phyloP scores from a whole-genome alignment of 2,329 filamentous ascomycete genomes.

The Scleromitrula shiraiana region DNA sequence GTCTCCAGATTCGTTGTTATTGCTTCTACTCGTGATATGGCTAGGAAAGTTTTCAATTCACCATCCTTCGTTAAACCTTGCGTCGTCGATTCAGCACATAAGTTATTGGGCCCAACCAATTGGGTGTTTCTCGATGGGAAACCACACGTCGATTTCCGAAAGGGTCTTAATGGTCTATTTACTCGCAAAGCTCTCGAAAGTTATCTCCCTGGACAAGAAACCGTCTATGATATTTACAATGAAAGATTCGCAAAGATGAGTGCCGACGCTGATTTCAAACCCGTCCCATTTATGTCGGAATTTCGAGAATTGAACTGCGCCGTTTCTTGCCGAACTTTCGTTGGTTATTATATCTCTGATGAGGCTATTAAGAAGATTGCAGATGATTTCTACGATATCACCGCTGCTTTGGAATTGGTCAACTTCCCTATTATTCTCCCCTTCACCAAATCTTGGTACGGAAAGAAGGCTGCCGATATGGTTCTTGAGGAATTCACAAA shows the following conservation, averaged over 20 bases:
- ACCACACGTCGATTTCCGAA: slow-evolving; percentile 92
- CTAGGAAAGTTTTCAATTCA: slow-evolving; percentile 94
- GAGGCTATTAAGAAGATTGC: slow-evolving; percentile 88
- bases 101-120: slow-evolving; percentile 84
- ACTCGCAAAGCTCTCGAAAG: slow-evolving; percentile 79
- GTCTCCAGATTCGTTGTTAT: slow-evolving; percentile 85
- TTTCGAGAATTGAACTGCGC: slow-evolving; percentile 95
- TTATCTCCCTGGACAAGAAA: slow-evolving; percentile 89
- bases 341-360: slow-evolving; percentile 89
- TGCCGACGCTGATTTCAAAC: slow-evolving; percentile 61
- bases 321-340: slow-evolving; percentile 92
- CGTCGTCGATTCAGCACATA: slow-evolving; percentile 88
- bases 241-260: slow-evolving; percentile 69
- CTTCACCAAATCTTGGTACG: slow-evolving; percentile 94
- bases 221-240: slow-evolving; percentile 85
- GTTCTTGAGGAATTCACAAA: slow-evolving; percentile 82
- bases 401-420: slow-evolving; percentile 89
- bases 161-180: slow-evolving; percentile 90
- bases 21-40: slow-evolving; percentile 88
- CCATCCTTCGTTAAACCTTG: slow-evolving; percentile 89
- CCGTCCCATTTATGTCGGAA: slow-evolving; percentile 78
- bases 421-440: slow-evolving; percentile 97
- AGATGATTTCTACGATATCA: slow-evolving; percentile 95
- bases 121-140: slow-evolving; percentile 98
- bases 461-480: slow-evolving; percentile 91